Percentiles rank a stretch among this genome's conserved stretches.
These are phyloP conservation scores for Saposhnikovia divaricata DNA, from an alignment of 129 eudicot species.

Conservation along the genomic window DNA sequence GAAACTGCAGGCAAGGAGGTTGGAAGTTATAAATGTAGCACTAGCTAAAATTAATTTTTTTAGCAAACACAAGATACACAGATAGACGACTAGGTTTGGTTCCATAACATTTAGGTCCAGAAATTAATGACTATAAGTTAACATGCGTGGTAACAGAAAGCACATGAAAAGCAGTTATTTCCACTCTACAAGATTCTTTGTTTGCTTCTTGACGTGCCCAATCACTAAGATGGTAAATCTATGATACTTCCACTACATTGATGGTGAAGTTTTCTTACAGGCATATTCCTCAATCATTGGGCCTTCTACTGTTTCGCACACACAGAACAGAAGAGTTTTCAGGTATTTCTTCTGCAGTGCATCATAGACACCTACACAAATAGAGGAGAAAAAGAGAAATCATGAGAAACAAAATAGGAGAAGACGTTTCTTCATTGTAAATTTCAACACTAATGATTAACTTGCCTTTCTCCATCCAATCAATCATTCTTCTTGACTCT, in stretches of 20 bases:
- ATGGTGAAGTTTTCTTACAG: constrained; percentile 35
- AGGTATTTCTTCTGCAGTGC: constrained; percentile 94
- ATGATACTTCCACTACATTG: background rate
- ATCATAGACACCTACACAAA: constrained; percentile 78
- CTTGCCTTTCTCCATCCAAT: constrained; percentile 99
- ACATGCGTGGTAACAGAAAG: background rate
- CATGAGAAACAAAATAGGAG: constrained; percentile 3
- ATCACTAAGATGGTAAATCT: background rate
- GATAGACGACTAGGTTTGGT: constrained; percentile 5
- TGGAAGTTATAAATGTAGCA: constrained; percentile 16
- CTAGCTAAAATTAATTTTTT: background rate
- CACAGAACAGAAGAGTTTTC: constrained; percentile 79
- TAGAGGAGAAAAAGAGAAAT: constrained; percentile 7
- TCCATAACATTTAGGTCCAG: background rate
- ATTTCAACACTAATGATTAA: constrained; percentile 10
- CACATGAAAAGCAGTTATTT: background rate
- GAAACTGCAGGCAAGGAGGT: constrained; percentile 61
- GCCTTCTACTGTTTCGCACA: constrained; percentile 78
- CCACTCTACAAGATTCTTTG: background rate
- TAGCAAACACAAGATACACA: constrained; percentile 6
- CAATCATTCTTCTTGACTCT: constrained; percentile 92
- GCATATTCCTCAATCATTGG: constrained; percentile 95
- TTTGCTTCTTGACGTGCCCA: background rate
- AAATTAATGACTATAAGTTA: background rate
- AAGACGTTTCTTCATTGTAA: background rate